Conservation (phyloP, 768 basidiomycete species). For the Hygrophorus russula region DNA sequence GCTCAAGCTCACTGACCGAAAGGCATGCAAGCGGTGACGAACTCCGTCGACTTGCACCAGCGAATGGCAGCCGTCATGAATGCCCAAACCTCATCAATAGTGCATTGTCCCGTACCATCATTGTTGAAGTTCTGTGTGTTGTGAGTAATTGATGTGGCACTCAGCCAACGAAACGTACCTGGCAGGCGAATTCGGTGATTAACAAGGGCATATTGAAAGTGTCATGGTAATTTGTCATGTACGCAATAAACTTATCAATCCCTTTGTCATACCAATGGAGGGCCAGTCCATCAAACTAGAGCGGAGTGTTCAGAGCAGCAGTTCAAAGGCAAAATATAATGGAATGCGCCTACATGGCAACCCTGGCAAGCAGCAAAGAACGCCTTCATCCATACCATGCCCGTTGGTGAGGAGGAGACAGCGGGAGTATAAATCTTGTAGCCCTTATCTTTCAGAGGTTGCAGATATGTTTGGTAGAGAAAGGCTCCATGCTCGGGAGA, state of each 20-base stretch:
- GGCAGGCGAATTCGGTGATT: constrained; percentile 66
- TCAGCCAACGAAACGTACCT: constrained; percentile 23
- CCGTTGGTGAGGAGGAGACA: constrained; percentile 46
- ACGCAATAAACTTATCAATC: constrained; percentile 36
- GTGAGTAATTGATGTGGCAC: not conserved
- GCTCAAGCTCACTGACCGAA: constrained; percentile 45
- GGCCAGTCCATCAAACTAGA: constrained; percentile 44
- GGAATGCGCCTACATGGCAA: constrained; percentile 35
- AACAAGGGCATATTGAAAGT: constrained; percentile 35
- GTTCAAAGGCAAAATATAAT: not conserved
- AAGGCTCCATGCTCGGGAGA: constrained; percentile 32
- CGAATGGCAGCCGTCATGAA: constrained; percentile 27
- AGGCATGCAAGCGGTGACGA: constrained; percentile 30
- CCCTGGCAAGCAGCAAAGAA: constrained; percentile 44
- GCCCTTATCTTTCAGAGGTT: constrained; percentile 44
- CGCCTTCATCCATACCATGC: constrained; percentile 50
- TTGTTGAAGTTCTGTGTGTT: constrained; percentile 45
- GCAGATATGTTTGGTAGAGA: constrained; percentile 52
- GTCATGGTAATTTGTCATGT: constrained; percentile 34
- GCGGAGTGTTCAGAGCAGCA: not conserved
- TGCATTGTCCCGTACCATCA: constrained; percentile 23
- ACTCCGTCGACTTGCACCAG: constrained; percentile 27
- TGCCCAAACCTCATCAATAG: constrained; percentile 23
- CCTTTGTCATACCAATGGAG: constrained; percentile 62
- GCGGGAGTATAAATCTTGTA: constrained; percentile 57